A percentile compares a stretch with the other conserved stretches of the same genome.
Evolutionary conservation across 2,329 filamentous ascomycete species (phyloP).

Genomic region (Trichoderma atroviride): DNA sequence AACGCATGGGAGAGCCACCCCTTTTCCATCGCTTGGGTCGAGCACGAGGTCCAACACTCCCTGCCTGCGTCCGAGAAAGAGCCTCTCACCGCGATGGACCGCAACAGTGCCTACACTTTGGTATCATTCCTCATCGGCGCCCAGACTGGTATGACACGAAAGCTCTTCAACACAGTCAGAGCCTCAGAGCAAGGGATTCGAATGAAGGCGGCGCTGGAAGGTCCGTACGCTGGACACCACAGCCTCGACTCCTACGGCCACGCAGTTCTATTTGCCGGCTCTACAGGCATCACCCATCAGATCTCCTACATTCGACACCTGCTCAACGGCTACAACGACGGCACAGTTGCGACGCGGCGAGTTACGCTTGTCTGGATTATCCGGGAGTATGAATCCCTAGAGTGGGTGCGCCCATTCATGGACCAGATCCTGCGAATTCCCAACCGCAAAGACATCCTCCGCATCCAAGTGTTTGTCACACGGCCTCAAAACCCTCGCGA

Average conservation of each 20-base stretch:
- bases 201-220: conserved; percentile 78
- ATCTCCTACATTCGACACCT: conserved; percentile 83
- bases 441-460: conserved; percentile 77
- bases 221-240: conserved; percentile 84
- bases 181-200: conserved; percentile 57
- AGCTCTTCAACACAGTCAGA: conserved; percentile 72
- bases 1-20: conserved; percentile 74
- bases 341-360: conserved; percentile 77
- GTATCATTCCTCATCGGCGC: conserved; percentile 86
- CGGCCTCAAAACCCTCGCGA: conserved; percentile 82
- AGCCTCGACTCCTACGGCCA: conserved; percentile 91
- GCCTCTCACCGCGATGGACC: conserved; percentile 42
- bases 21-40: conserved; percentile 77
- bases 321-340: conserved; percentile 67
- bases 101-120: conserved; percentile 51
- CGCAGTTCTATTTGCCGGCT: conserved; percentile 84
- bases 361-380: conserved; percentile 91
- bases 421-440: conserved; percentile 75
- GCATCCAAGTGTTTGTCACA: conserved; percentile 88
- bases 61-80: conserved; percentile 48
- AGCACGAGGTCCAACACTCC: conserved; percentile 52
- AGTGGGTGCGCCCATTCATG: conserved; percentile 92
- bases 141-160: conserved; percentile 84
- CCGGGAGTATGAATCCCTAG: conserved; percentile 82
- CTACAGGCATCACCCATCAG: conserved; percentile 94